Conservation (phyloP, 805 yeast species). For the Candida awuae region DNA sequence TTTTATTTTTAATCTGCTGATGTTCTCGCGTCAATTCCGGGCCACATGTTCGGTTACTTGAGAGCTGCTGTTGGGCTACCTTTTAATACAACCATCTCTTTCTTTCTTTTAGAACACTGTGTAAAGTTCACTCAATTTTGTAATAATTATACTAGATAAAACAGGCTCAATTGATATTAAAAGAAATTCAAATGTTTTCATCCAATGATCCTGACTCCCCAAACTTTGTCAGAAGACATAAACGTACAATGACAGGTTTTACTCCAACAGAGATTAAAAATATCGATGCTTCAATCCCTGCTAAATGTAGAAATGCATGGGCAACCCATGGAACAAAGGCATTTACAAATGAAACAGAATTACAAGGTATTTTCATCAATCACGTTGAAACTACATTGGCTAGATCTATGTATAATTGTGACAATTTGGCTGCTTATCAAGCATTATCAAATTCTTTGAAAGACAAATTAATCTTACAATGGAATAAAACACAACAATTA, state of each 20-base stretch:
- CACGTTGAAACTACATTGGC: slow-evolving; percentile 90
- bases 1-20: too few species aligned
- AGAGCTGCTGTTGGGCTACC: too few species aligned
- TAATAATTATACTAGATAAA: background rate
- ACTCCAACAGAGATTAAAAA: slow-evolving; percentile 83
- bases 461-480: slow-evolving; percentile 72
- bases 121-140: too few species aligned
- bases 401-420: slow-evolving; percentile 88
- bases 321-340: slow-evolving; percentile 53
- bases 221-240: slow-evolving; percentile 28
- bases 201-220: slow-evolving; percentile 3
- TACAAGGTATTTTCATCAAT: slow-evolving; percentile 62
- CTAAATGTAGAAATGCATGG: slow-evolving; percentile 73
- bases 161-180: background rate
- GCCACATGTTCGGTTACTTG: too few species aligned
- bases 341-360: slow-evolving; percentile 42
- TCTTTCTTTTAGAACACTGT: too few species aligned
- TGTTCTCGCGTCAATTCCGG: too few species aligned
- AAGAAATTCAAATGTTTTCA: slow-evolving; percentile 1
- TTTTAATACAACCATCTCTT: too few species aligned
- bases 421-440: slow-evolving; percentile 85
- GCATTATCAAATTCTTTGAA: slow-evolving; percentile 75
- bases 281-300: slow-evolving; percentile 75
- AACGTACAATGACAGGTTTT: slow-evolving; percentile 82
- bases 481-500: slow-evolving; percentile 91